Conservation (phyloP, 164 flowering plant genomes). For the Kalanchoe fedtschenkoi region DNA sequence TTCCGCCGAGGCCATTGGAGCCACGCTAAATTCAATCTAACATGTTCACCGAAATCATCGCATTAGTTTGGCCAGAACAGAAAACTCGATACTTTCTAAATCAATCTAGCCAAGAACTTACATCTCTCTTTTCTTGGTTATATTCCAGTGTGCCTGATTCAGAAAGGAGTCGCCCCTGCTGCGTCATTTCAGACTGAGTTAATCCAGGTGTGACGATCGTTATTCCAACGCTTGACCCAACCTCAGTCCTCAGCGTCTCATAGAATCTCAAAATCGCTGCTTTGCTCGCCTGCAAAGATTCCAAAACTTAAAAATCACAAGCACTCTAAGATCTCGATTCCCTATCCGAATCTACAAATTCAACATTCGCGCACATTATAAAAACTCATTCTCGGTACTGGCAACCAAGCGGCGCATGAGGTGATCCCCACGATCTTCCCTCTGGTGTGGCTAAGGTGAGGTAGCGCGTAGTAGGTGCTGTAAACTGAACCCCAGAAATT, state of each 20-base stretch:
- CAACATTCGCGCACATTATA: conserved; percentile 18
- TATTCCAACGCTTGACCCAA: conserved; percentile 29
- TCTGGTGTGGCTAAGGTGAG: conserved; percentile 24
- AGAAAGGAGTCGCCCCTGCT: neutral
- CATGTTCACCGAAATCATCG: neutral
- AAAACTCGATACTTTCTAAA: neutral
- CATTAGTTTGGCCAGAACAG: neutral
- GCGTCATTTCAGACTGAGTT: conserved; percentile 37
- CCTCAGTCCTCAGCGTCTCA: conserved; percentile 37
- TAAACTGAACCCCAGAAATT: conserved; percentile 40
- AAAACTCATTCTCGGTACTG: conserved; percentile 18
- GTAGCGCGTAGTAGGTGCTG: conserved; percentile 21
- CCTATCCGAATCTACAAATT: neutral
- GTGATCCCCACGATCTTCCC: conserved; percentile 32
- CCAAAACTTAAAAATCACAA: neutral
- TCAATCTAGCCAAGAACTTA: neutral
- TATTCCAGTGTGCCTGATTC: neutral
- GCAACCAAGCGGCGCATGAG: conserved; percentile 15
- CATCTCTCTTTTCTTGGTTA: neutral
- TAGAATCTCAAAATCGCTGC: conserved; percentile 33
- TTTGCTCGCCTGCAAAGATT: conserved; percentile 35
- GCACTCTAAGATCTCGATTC: neutral
- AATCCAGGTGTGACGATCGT: conserved; percentile 49
- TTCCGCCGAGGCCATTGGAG: conserved; percentile 18
- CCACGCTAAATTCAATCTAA: conserved; percentile 4